phyloP scores from a whole-genome alignment of 495 filamentous ascomycete species.

The Copromyces sp. region DNA sequence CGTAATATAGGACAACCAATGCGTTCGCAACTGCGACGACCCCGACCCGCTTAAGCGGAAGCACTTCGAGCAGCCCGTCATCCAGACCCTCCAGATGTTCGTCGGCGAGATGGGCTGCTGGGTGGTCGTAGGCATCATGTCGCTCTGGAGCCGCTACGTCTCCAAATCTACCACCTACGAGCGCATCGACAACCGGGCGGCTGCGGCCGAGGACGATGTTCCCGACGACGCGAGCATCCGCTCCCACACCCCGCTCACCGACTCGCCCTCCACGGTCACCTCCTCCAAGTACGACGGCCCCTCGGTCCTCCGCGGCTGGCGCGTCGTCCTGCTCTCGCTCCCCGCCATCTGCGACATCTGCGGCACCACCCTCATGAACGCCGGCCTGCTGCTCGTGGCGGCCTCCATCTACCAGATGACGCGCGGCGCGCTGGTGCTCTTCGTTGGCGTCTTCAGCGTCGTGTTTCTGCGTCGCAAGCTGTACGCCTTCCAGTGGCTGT shows the following conservation, averaged over 20 bases:
- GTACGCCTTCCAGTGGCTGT: slow-evolving; percentile 77
- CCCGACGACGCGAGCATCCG: slow-evolving; percentile 35
- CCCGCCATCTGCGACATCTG: slow-evolving; percentile 90
- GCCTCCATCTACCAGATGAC: slow-evolving; percentile 99
- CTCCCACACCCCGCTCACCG: slow-evolving; percentile 42
- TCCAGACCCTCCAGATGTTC: slow-evolving; percentile 95
- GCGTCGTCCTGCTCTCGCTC: slow-evolving; percentile 65
- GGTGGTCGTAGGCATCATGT: slow-evolving; percentile 63
- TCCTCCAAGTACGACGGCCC: slow-evolving; percentile 17
- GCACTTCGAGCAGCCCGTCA: slow-evolving; percentile 86
- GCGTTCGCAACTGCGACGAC: slow-evolving; percentile 78
- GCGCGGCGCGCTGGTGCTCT: slow-evolving; percentile 82
- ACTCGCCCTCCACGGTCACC: slow-evolving; percentile 9
- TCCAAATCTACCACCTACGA: slow-evolving; percentile 46
- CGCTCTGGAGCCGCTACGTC: slow-evolving; percentile 51
- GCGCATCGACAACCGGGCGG: slow-evolving; percentile 34
- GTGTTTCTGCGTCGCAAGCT: slow-evolving; percentile 73
- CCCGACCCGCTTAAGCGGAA: slow-evolving; percentile 54
- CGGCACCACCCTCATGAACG: slow-evolving; percentile 95
- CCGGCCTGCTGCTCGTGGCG: slow-evolving; percentile 84
- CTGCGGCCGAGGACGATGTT: slow-evolving; percentile 23
- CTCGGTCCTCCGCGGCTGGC: slow-evolving; percentile 57
- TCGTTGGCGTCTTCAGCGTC: slow-evolving; percentile 92
- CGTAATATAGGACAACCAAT: slow-evolving; percentile 74
- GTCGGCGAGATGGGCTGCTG: slow-evolving; percentile 87